Evolutionary conservation across 192 early-diverging fungal genomes (phyloP).

Genomic region (Diversispora eburnea): DNA sequence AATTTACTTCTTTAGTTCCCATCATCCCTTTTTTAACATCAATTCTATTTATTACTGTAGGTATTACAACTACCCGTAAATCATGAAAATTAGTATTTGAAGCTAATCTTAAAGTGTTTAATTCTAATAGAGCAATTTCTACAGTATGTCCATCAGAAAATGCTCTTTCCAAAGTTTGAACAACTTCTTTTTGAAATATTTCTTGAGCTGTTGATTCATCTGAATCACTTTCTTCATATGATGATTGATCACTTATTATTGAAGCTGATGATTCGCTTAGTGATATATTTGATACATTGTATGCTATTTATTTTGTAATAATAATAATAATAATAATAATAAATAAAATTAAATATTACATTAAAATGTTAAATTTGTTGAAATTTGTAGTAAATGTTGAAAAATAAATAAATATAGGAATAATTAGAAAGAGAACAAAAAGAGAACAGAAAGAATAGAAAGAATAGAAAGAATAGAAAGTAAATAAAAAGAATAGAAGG

Average conservation of each 20-base stretch:
- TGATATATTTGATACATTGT: slow-evolving; percentile 43
- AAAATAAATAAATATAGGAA: too few species aligned
- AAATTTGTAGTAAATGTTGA: too few species aligned
- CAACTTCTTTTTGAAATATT: slow-evolving; percentile 69
- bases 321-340: neutral
- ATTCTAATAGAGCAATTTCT: slow-evolving; percentile 75
- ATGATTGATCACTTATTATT: slow-evolving; percentile 42
- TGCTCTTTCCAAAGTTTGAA: slow-evolving; percentile 74
- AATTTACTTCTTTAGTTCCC: slow-evolving; percentile 37
- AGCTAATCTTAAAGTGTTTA: slow-evolving; percentile 85
- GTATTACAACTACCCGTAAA: slow-evolving; percentile 71
- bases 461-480: too few species aligned
- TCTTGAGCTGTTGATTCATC: slow-evolving; percentile 54
- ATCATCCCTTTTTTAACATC: slow-evolving; percentile 45
- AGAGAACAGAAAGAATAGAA: neutral
- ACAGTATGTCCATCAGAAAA: slow-evolving; percentile 72
- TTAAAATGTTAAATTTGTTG: too few species aligned
- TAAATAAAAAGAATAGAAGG: neutral
- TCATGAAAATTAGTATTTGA: slow-evolving; percentile 78
- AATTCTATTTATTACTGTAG: slow-evolving; percentile 61
- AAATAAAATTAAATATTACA: neutral
- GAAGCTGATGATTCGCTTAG: slow-evolving; percentile 35
- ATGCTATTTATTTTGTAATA: slow-evolving; percentile 38
- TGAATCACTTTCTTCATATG: slow-evolving; percentile 46
- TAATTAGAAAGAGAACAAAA: too few species aligned